Evolutionary conservation across 768 basidiomycete species (phyloP).

Genomic region (Hortiboletus flavorubellus): DNA sequence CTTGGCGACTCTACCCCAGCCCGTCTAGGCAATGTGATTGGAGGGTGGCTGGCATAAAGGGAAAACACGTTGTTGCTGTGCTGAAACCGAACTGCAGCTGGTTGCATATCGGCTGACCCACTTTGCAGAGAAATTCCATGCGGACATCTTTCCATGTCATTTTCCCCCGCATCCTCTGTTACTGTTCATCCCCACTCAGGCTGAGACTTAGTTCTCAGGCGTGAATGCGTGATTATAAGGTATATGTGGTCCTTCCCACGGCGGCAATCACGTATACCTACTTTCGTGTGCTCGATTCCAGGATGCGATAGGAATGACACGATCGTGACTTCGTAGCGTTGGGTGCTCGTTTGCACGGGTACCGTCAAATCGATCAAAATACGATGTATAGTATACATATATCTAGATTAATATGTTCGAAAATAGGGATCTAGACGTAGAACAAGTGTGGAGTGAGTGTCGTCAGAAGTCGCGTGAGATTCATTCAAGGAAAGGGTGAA

Average conservation of each 20-base stretch:
- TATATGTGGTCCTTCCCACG: not conserved
- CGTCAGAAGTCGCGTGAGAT: not conserved
- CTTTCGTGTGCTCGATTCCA: not conserved
- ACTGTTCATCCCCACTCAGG: not conserved
- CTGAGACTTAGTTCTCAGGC: not conserved
- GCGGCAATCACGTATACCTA: not conserved
- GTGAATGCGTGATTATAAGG: not conserved
- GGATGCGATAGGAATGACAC: not conserved
- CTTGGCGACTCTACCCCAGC: not conserved
- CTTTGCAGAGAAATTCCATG: too few species aligned
- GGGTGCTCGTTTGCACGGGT: not conserved
- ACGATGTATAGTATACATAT: not conserved
- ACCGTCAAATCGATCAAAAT: not conserved
- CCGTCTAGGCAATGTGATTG: not conserved
- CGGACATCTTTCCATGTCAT: constrained; percentile 2
- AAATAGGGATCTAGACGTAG: not conserved
- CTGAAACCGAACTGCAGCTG: not conserved
- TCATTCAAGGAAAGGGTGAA: not conserved
- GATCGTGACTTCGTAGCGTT: not conserved
- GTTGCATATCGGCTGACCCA: not conserved
- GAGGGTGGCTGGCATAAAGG: not conserved
- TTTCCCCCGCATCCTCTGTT: not conserved
- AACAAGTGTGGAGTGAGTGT: not conserved
- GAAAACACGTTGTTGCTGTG: not conserved
- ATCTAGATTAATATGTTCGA: not conserved